Evolutionary conservation across 164 flowering plant species (phyloP).

Genomic region (Warburgia ugandensis): DNA sequence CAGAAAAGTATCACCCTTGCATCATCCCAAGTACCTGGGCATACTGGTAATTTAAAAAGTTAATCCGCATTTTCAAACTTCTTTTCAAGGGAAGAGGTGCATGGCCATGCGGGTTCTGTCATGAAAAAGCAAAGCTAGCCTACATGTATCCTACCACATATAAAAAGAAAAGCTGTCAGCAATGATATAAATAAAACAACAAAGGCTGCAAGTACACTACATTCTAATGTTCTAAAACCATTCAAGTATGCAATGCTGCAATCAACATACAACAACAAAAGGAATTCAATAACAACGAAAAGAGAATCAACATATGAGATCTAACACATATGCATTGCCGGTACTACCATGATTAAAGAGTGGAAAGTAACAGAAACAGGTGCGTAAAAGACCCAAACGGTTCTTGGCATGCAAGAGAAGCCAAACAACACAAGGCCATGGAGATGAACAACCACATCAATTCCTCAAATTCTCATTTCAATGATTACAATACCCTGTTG

Average conservation of each 20-base stretch:
- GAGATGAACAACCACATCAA: no score
- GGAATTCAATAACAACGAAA: constrained; percentile 8
- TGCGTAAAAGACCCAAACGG: not conserved
- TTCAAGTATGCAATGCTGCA: constrained; percentile 13
- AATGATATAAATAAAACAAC: constrained; percentile 13
- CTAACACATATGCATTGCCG: constrained; percentile 36
- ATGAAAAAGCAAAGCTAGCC: constrained; percentile 26
- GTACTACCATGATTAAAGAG: constrained; percentile 30
- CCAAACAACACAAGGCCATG: no score
- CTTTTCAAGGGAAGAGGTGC: constrained; percentile 9
- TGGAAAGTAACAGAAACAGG: constrained; percentile 27
- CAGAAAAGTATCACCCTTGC: no score
- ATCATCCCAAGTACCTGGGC: no score
- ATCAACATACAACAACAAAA: constrained; percentile 9
- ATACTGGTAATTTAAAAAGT: constrained; percentile 20
- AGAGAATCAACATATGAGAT: constrained; percentile 20
- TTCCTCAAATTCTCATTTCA: constrained; percentile 13
- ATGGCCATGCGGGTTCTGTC: constrained; percentile 25
- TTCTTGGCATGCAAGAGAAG: constrained; percentile 9
- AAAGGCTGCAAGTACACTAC: constrained; percentile 21
- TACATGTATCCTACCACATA: constrained; percentile 22
- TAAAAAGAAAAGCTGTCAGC: constrained; percentile 22
- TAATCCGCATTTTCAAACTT: constrained; percentile 8
- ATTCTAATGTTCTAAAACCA: constrained; percentile 9
- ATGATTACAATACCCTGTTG: constrained; percentile 14